Base-by-base conservation (phyloP, 805 yeast species). In the Saturnispora mendoncae region DNA sequence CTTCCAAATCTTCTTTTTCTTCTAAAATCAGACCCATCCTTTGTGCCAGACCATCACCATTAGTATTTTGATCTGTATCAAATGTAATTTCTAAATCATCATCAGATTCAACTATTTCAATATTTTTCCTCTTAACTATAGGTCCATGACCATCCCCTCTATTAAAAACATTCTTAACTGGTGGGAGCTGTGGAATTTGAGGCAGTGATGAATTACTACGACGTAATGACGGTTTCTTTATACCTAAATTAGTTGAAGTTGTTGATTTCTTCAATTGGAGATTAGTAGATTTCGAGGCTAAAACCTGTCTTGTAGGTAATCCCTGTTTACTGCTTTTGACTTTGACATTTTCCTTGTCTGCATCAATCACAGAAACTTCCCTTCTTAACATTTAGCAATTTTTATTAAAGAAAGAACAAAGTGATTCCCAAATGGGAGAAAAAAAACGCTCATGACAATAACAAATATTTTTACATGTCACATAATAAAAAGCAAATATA, bases 1-100 rank as follows among this genome's bases (percentile, higher is more conserved):
- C 73, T 32, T 60, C 60, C 20, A 64, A 68, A 29, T 60, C 57
- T 24, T 33, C 33, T 19, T 64, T 68, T 27, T 60, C 57, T 25
- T 35, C 36, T 25, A 27, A n/a, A n/a, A 29, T 19, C n/a, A 39
- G 25, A 8, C 42, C 42, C 42, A 39, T 39, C 20, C n/a, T 26
- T 19, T 33, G 20, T 17, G 32, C 42, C 37, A 39, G 24, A 9
- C 20, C 33, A 10, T 21, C n/a, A 13, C n/a, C 25, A 8, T 36
- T 36, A 6, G 21, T 19, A 5, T 26, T 31, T 23, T 39, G 42
- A 19, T 33, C 38, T 8, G 26, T 26, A 39, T 39, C 42, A 29
- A 39, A 39, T 3, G 42, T 39, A 7, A 32, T 5, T 27, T 39
- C 42, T 3, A 33, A 15, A 8, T 39, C 42, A 17, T 39, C 42